These are phyloP conservation scores for Solanum pinnatisectum DNA, from an alignment of 257 asterid genomes.

Conservation along the genomic window DNA sequence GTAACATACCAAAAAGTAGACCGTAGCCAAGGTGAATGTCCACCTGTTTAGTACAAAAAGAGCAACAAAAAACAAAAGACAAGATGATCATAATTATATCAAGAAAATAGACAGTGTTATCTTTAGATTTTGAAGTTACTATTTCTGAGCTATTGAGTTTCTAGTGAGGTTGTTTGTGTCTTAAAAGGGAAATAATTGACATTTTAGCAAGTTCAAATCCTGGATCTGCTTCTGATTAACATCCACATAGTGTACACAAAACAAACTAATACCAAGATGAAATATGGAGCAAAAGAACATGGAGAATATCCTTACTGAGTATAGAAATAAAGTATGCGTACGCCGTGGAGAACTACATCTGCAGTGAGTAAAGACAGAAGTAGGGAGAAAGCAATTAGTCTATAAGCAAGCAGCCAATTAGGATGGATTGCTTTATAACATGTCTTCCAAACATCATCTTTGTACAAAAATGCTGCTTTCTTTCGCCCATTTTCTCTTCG, in stretches of 20 bases:
- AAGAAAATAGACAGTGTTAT: not conserved
- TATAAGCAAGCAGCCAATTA: conserved; percentile 61
- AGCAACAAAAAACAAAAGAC: not conserved
- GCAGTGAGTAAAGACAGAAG: conserved; percentile 47
- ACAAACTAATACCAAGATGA: not conserved
- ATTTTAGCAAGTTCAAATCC: not conserved
- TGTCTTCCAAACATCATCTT: conserved; percentile 71
- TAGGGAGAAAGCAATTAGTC: conserved; percentile 44
- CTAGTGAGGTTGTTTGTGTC: not conserved
- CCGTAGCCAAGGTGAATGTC: conserved; percentile 69
- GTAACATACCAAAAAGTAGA: conserved; percentile 79
- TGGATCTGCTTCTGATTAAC: not conserved
- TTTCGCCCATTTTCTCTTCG: conserved; percentile 10
- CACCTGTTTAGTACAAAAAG: conserved; percentile 55
- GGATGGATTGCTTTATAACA: conserved; percentile 48
- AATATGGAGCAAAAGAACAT: not conserved
- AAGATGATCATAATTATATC: not conserved
- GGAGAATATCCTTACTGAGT: conserved; percentile 54
- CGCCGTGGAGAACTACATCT: conserved; percentile 32
- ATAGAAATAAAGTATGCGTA: conserved; percentile 36
- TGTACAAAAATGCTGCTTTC: conserved; percentile 30
- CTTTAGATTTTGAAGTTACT: not conserved
- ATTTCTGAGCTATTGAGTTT: not conserved
- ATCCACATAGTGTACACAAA: not conserved
- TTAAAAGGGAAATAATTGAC: not conserved